Conservation (phyloP, 2,329 filamentous ascomycete genomes). For the Furcasterigmium furcatum region DNA sequence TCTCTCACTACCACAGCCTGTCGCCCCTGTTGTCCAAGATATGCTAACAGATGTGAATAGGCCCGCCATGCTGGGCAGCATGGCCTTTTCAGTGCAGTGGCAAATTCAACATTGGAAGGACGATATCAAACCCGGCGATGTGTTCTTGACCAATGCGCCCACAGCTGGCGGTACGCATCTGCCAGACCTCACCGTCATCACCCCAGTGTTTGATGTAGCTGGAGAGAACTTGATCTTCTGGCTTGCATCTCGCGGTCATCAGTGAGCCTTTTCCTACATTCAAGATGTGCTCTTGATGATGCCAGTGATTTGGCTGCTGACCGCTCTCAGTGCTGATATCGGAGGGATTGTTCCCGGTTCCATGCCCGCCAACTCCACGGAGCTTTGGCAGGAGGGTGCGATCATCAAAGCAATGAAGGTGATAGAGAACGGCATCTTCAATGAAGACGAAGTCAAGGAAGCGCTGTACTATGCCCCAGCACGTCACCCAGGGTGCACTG, state of each 20-base stretch:
- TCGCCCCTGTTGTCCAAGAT: too few relatives aligned
- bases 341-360: slow-evolving; percentile 78
- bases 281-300: slow-evolving; percentile 39
- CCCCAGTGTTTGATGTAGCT: slow-evolving; percentile 28
- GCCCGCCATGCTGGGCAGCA: slow-evolving; percentile 75
- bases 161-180: slow-evolving; percentile 27
- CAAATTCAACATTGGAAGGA: slow-evolving; percentile 71
- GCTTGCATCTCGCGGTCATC: slow-evolving; percentile 26
- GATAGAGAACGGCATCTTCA: slow-evolving; percentile 73
- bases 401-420: slow-evolving; percentile 66
- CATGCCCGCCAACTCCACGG: slow-evolving; percentile 74
- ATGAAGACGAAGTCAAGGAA: slow-evolving; percentile 69
- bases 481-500: slow-evolving; percentile 64
- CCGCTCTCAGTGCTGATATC: slow-evolving; percentile 33
- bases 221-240: slow-evolving; percentile 32
- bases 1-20: too few relatives aligned
- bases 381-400: slow-evolving; percentile 63
- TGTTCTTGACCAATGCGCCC: slow-evolving; percentile 60
- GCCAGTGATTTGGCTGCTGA: too few relatives aligned
- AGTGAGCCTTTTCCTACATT: too few relatives aligned
- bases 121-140: slow-evolving; percentile 69
- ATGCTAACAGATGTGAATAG: too few relatives aligned
- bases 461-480: slow-evolving; percentile 60
- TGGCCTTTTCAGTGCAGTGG: slow-evolving; percentile 71
- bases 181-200: slow-evolving; percentile 38